phyloP scores from a whole-genome alignment of 2,329 filamentous ascomycete genomes.

The Hysterium pulicare region DNA sequence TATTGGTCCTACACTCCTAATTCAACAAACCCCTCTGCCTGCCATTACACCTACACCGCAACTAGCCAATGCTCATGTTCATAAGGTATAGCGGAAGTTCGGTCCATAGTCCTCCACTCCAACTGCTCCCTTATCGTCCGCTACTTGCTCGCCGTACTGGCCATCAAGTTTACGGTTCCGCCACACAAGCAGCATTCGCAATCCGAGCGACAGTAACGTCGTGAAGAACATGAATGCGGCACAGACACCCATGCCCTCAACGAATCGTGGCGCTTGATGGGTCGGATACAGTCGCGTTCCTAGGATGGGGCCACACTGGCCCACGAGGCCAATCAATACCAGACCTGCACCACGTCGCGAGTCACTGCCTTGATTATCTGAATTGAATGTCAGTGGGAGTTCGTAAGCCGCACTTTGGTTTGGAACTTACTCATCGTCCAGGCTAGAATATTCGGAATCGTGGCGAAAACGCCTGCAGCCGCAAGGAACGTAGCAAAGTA shows the following conservation, averaged over 20 bases:
- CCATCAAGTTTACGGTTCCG: conserved; percentile 36
- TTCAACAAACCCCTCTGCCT: too few relatives aligned
- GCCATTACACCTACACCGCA: too few relatives aligned
- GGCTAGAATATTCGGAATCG: conserved; percentile 26
- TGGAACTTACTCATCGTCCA: conserved; percentile 20
- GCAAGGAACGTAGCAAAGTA: conserved; percentile 41
- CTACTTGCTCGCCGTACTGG: conserved; percentile 29
- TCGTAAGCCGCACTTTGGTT: background rate
- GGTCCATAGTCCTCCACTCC: conserved; percentile 31
- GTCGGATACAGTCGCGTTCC: conserved; percentile 34
- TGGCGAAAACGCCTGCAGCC: conserved; percentile 31
- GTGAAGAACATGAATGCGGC: conserved; percentile 38
- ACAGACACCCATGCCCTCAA: conserved; percentile 34
- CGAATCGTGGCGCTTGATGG: conserved; percentile 28
- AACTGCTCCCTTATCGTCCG: conserved; percentile 1
- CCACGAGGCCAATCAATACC: conserved; percentile 20
- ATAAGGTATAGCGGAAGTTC: too few relatives aligned
- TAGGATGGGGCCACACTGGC: conserved; percentile 32
- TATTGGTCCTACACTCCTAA: too few relatives aligned
- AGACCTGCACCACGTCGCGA: conserved; percentile 27
- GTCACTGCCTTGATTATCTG: conserved; percentile 27
- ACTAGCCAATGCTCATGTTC: too few relatives aligned
- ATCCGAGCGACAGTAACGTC: conserved; percentile 22
- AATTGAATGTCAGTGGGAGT: background rate
- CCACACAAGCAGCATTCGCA: conserved; percentile 30